Conservation (phyloP, 176 grass and related monocot genomes). For the Rhynchospora breviuscula region DNA sequence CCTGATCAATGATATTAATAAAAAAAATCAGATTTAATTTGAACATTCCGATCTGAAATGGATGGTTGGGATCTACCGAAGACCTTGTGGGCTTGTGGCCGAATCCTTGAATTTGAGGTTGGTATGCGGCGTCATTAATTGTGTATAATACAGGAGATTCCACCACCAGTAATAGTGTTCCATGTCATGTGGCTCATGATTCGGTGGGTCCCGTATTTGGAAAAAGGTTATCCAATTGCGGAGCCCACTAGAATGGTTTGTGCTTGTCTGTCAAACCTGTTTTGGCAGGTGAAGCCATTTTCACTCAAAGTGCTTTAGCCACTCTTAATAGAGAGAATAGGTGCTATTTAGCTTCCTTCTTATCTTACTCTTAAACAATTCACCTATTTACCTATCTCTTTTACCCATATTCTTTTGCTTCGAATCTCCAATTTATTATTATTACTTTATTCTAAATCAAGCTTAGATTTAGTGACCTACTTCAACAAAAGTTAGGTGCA, state of each 20-base stretch:
- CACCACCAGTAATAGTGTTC: neutral
- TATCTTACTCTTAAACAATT: neutral
- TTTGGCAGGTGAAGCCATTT: neutral
- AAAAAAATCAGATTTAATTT: too few relatives aligned
- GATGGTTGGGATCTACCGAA: too few relatives aligned
- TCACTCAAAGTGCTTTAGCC: conserved; percentile 17
- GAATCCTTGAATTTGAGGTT: neutral
- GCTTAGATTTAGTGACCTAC: too few relatives aligned
- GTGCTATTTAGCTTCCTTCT: neutral
- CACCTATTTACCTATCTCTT: too few relatives aligned
- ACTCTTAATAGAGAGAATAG: neutral
- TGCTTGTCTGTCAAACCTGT: neutral
- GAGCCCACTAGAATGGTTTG: neutral
- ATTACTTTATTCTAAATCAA: too few relatives aligned
- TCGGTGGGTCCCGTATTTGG: neutral
- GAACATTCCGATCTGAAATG: too few relatives aligned
- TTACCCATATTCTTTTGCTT: too few relatives aligned
- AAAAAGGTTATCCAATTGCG: neutral
- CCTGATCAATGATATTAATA: too few relatives aligned
- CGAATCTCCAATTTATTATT: too few relatives aligned
- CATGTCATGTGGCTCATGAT: neutral
- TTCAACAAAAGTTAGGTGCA: too few relatives aligned
- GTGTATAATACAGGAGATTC: neutral
- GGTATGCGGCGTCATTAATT: neutral
- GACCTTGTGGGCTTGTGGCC: too few relatives aligned